Conservation (phyloP, 2,329 filamentous ascomycete species). For the Endoconidiophora laricicola region DNA sequence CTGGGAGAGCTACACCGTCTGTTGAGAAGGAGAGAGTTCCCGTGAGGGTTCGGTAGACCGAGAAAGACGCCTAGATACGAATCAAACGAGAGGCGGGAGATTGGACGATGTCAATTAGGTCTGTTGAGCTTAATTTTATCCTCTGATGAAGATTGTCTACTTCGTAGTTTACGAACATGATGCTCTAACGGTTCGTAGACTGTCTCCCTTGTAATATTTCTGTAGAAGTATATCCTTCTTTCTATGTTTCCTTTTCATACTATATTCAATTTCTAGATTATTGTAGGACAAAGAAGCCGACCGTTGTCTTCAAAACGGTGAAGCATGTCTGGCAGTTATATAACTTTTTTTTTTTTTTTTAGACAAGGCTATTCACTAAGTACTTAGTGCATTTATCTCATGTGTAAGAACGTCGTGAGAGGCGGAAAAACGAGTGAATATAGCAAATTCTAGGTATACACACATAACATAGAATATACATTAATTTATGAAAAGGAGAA, state of each 20-base stretch:
- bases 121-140: background rate
- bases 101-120: background rate
- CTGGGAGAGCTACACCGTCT: background rate
- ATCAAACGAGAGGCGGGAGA: background rate
- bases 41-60: background rate
- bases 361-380: background rate
- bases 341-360: background rate
- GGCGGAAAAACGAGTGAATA: too few species aligned
- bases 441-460: too few species aligned
- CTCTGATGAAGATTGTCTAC: background rate
- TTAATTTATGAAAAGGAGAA: too few species aligned
- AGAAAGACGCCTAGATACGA: background rate
- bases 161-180: background rate
- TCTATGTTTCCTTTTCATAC: background rate
- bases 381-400: too few species aligned
- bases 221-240: constrained; percentile 5
- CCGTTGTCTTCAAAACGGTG: too few species aligned
- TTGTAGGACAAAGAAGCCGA: too few species aligned
- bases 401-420: too few species aligned
- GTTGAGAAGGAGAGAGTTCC: background rate
- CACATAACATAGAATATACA: too few species aligned
- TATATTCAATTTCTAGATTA: too few species aligned
- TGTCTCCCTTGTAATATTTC: constrained; percentile 1
- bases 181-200: background rate
- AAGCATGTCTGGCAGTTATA: too few species aligned